phyloP scores from a whole-genome alignment of 139 green algal species.

The Mychonastes homosphaera region DNA sequence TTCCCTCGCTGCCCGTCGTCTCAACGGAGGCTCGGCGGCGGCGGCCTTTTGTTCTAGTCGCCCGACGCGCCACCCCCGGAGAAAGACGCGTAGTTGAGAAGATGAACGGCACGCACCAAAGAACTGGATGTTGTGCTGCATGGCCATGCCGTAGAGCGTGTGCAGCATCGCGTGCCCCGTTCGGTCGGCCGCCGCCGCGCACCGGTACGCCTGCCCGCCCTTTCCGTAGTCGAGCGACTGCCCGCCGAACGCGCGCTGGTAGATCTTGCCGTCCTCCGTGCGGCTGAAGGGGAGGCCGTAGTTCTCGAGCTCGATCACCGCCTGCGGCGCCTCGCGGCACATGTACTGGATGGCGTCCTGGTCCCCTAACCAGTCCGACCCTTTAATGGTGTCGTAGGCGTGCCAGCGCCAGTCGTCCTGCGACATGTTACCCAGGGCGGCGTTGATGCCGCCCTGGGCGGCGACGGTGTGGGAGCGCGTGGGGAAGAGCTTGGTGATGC shows the following conservation, averaged over 20 bases:
- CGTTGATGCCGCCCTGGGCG: conserved; percentile 98
- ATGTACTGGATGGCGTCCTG: conserved; percentile 76
- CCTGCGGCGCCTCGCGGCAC: conserved; percentile 85
- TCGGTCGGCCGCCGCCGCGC: conserved; percentile 84
- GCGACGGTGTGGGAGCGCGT: conserved; percentile 97
- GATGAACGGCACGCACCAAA: conserved; percentile 54
- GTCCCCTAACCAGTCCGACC: conserved; percentile 95
- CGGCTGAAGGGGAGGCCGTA: conserved; percentile 96
- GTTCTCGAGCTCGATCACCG: conserved; percentile 96
- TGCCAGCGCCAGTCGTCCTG: conserved; percentile 99
- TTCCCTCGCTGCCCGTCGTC: too few relatives aligned
- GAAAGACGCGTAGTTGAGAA: not conserved
- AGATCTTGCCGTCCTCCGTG: conserved; percentile 98
- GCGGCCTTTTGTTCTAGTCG: too few relatives aligned
- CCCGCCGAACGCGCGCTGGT: conserved; percentile 96
- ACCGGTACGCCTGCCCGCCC: conserved; percentile 68
- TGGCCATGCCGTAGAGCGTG: conserved; percentile 91
- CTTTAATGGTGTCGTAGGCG: conserved; percentile 99
- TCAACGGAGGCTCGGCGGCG: not conserved
- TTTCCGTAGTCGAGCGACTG: conserved; percentile 91
- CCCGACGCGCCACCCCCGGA: not conserved
- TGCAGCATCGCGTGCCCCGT: conserved; percentile 99
- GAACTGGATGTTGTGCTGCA: conserved; percentile 96
- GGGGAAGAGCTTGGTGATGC: conserved; percentile 99
- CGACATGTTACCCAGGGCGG: conserved; percentile 96